Evolutionary conservation across 2,329 filamentous ascomycete genomes (phyloP).

Genomic region (Aspergillus sp.): DNA sequence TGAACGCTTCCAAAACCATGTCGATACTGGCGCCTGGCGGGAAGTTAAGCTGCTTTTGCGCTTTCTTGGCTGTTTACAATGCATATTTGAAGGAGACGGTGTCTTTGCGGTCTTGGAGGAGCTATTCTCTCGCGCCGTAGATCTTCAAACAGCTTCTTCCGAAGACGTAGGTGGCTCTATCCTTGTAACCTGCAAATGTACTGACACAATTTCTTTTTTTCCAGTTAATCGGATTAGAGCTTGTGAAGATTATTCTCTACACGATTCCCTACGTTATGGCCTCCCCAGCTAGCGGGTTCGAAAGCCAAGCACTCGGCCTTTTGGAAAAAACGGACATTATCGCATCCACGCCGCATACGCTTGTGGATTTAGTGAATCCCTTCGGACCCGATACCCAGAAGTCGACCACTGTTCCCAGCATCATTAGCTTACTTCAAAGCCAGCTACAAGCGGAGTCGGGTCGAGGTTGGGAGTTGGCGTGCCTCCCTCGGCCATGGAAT

Average conservation of each 20-base stretch:
- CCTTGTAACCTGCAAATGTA: not conserved
- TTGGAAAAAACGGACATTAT: constrained; percentile 96
- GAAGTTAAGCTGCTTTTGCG: constrained; percentile 88
- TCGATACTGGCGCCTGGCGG: constrained; percentile 78
- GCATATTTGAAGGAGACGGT: constrained; percentile 77
- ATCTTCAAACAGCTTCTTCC: constrained; percentile 86
- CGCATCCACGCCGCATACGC: constrained; percentile 78
- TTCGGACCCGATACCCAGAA: constrained; percentile 66
- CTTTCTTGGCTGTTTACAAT: constrained; percentile 83
- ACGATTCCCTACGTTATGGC: constrained; percentile 89
- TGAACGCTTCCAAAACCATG: constrained; percentile 62
- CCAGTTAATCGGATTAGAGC: constrained; percentile 68
- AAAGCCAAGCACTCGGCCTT: constrained; percentile 72
- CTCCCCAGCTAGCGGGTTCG: constrained; percentile 67
- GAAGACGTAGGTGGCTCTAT: constrained; percentile 71
- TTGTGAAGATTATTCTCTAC: constrained; percentile 94
- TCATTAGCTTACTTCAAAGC: constrained; percentile 79
- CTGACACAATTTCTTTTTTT: constrained; percentile 20
- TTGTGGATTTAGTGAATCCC: constrained; percentile 84
- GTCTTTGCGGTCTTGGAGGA: constrained; percentile 83
- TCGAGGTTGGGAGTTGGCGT: constrained; percentile 71
- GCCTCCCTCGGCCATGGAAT: constrained; percentile 59
- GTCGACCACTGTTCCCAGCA: constrained; percentile 64
- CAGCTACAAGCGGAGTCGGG: constrained; percentile 77
- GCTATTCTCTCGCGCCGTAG: constrained; percentile 86